A percentile compares a stretch with the other conserved stretches of the same genome.
phyloP scores from a whole-genome alignment of 2,329 filamentous ascomycete genomes.

The Fusarium xylarioides region DNA sequence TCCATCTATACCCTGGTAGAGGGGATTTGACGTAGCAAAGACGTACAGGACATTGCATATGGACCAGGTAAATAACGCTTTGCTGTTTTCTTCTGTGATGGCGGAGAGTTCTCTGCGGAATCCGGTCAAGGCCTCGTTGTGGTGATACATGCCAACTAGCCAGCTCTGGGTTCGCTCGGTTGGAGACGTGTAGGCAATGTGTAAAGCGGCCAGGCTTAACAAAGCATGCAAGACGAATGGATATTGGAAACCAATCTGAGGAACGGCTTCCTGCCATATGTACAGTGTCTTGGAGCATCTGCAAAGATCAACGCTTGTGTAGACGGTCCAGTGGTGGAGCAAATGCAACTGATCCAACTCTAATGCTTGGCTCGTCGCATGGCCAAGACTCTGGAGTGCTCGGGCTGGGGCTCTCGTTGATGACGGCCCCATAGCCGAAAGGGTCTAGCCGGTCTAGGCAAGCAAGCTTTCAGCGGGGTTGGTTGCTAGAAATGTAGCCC shows the following conservation, averaged over 20 bases:
- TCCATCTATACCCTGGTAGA: not conserved
- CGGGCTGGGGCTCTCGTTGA: rapidly evolving
- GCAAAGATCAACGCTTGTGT: not conserved
- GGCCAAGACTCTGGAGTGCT: not conserved
- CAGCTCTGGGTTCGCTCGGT: rapidly evolving
- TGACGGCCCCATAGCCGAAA: not conserved
- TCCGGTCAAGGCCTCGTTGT: not conserved
- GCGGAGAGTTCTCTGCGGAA: not conserved
- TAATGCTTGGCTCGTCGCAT: rapidly evolving
- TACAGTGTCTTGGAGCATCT: not conserved
- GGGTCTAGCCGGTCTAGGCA: not conserved
- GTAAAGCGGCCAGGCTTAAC: rapidly evolving
- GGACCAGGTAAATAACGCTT: not conserved
- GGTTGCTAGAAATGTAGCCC: rapidly evolving
- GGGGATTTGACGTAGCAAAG: not conserved
- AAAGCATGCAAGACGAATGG: not conserved
- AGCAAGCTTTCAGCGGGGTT: not conserved
- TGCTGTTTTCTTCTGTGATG: not conserved
- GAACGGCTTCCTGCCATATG: not conserved
- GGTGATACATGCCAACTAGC: not conserved
- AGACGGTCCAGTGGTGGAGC: not conserved
- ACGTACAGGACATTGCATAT: not conserved
- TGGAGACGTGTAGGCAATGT: not conserved
- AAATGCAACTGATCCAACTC: not conserved
- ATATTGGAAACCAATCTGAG: not conserved